phyloP scores from a whole-genome alignment of 192 early-diverging fungal genomes.

The Coemansia sp. region DNA sequence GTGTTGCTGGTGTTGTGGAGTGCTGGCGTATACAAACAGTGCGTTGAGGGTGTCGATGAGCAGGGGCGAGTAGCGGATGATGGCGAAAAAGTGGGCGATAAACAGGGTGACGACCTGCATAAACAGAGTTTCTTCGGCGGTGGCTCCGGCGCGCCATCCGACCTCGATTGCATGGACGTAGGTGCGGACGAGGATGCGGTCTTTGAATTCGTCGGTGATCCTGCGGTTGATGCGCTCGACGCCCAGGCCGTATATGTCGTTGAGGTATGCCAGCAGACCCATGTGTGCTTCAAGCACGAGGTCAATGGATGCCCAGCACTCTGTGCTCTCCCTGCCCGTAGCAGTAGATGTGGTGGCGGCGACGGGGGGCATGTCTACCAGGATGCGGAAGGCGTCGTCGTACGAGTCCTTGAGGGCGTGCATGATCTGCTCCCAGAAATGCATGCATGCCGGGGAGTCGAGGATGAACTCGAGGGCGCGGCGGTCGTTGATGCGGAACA shows the following conservation, averaged over 20 bases:
- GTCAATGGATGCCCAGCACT: slow-evolving; percentile 48
- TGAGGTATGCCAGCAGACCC: slow-evolving; percentile 61
- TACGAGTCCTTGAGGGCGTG: slow-evolving; percentile 25
- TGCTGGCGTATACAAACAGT: slow-evolving; percentile 17
- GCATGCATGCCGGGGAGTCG: slow-evolving; percentile 15
- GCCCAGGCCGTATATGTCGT: slow-evolving; percentile 57
- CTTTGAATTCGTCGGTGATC: slow-evolving; percentile 20
- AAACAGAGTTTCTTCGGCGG: slow-evolving; percentile 35
- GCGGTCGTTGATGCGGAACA: slow-evolving; percentile 48
- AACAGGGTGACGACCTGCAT: slow-evolving; percentile 49
- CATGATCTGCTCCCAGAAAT: slow-evolving; percentile 43
- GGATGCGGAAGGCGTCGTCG: slow-evolving; percentile 43
- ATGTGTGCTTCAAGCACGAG: slow-evolving; percentile 59
- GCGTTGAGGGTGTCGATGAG: slow-evolving; percentile 29
- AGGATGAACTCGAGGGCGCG: slow-evolving; percentile 35
- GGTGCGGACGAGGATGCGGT: slow-evolving; percentile 33
- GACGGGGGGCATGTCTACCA: slow-evolving; percentile 46
- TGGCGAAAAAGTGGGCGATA: slow-evolving; percentile 45
- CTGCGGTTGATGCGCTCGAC: slow-evolving; percentile 55
- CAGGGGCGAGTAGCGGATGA: slow-evolving; percentile 40
- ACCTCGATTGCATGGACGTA: slow-evolving; percentile 31
- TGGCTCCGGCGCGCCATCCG: slow-evolving; percentile 22
- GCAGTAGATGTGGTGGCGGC: too few species aligned
- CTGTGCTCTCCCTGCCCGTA: slow-evolving; percentile 16
- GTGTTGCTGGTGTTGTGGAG: neutral